phyloP scores from a whole-genome alignment of 129 eudicot species.

The Flaveria linearis region DNA sequence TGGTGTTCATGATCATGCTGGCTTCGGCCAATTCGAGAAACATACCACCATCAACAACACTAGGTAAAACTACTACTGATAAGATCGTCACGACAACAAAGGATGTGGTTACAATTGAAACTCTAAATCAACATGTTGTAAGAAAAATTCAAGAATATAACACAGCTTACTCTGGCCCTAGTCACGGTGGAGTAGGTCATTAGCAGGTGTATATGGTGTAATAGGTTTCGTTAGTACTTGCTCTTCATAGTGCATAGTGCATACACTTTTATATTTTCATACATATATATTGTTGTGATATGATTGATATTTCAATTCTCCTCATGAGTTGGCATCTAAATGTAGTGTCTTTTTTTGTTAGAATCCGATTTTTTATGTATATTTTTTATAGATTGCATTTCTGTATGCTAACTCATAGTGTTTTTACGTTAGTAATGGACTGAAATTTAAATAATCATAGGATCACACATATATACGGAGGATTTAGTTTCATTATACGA shows the following conservation, averaged over 20 bases:
- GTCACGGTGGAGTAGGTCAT: slow-evolving; percentile 30
- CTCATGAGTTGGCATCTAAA: too few relatives aligned
- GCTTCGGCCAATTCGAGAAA: slow-evolving; percentile 25
- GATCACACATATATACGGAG: too few relatives aligned
- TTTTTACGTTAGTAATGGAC: too few relatives aligned
- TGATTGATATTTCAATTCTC: slow-evolving; percentile 17
- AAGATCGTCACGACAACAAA: neutral
- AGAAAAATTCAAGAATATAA: slow-evolving; percentile 34
- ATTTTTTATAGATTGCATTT: too few relatives aligned
- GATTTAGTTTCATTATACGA: too few relatives aligned
- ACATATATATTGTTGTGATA: neutral
- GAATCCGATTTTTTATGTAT: too few relatives aligned
- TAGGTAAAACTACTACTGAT: neutral
- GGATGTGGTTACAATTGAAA: neutral
- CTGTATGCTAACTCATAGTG: too few relatives aligned
- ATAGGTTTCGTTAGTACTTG: slow-evolving; percentile 1
- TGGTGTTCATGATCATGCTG: slow-evolving; percentile 38
- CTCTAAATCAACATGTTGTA: neutral
- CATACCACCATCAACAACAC: slow-evolving; percentile 20
- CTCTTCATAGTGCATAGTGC: neutral
- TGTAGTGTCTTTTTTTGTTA: too few relatives aligned
- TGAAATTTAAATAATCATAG: too few relatives aligned
- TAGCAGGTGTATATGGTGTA: neutral
- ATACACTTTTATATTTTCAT: neutral
- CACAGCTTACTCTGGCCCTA: slow-evolving; percentile 38